Base-by-base conservation (phyloP, 2,329 filamentous ascomycete genomes). In the Stachybotrys chlorohalonatus region DNA sequence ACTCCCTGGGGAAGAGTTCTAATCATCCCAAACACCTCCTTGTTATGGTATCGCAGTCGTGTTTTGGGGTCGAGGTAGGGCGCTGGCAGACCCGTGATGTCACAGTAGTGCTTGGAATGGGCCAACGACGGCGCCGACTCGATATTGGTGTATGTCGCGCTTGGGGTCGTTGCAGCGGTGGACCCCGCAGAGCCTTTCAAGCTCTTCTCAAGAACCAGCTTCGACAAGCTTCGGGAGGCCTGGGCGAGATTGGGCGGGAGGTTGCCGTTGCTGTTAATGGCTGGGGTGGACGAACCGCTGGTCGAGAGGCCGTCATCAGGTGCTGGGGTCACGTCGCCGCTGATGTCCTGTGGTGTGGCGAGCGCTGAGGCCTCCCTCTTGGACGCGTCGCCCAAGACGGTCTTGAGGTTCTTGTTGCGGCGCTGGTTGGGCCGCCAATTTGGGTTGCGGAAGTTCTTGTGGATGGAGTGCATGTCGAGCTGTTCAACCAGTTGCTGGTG, bases 351-450 rank as follows among this genome's bases (percentile, higher is more conserved):
- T 0, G 90, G 80, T 1, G 83, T 96, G 15, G 87, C 90, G 66
- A 92, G 79, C 42, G 89, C 80, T 4, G 91, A 95, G n/a, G 90
- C 90, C 75, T 97, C 93, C 67, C 88, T 90, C 62, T 90, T 87
- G 24, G 89, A 84, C 11, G 88, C 89, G 65, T 99, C 94, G 56
- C 90, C 88, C 57, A 99, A 80, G 58, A 99, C 94, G 64, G 95
- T 90, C 73, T 97, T 97, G 73, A 97, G 86, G 72, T 96, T 97
- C 78, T 99, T 99, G 82, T 99, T 99, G 72, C 94, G 90, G 52
- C 94, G 91, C 71, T 92, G 87, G 61, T 93, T 90, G 15, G 94
- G 90, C 67, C 89, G 91, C 94, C 94, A 99, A 69, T 84, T 76
- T 3, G 87, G 78, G 68, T 91, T 96, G 70, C 93, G 92, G 78